Conservation (phyloP, 2,329 filamentous ascomycete genomes). For the Aciculosporium take region DNA sequence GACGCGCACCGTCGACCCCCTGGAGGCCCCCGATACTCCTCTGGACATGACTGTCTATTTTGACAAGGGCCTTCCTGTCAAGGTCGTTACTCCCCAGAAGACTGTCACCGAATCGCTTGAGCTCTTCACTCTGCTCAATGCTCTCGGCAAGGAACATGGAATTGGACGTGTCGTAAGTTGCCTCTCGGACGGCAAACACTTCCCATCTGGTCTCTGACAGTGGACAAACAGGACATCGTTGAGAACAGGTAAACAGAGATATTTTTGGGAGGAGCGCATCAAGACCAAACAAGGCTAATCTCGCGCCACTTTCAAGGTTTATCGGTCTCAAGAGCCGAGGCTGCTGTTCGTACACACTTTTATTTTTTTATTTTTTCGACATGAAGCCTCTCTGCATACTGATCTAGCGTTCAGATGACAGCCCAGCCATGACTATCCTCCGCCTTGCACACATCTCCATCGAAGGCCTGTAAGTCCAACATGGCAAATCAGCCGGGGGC, state of each 20-base stretch:
- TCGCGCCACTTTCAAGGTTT: not conserved
- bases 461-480: conserved; percentile 1
- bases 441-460: not conserved
- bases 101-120: conserved; percentile 2
- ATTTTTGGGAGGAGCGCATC: not conserved
- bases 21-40: conserved; percentile 1
- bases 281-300: not conserved
- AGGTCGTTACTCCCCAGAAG: not conserved
- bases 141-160: not conserved
- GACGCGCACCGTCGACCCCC: conserved; percentile 2
- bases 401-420: not conserved
- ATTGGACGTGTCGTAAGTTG: conserved; percentile 1
- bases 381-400: not conserved
- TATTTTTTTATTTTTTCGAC: too few relatives aligned
- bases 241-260: not conserved
- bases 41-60: not conserved
- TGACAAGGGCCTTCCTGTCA: conserved; percentile 1
- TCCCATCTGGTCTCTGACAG: not conserved
- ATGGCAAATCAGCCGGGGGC: too few relatives aligned
- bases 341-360: not conserved
- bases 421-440: conserved; percentile 2
- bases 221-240: not conserved
- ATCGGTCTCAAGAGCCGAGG: conserved; percentile 2
- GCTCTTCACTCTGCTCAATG: not conserved
- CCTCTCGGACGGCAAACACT: too few relatives aligned